Conservation (phyloP, 108 stramenopile genomes). For the Mayamaea pseudoterrestris region DNA sequence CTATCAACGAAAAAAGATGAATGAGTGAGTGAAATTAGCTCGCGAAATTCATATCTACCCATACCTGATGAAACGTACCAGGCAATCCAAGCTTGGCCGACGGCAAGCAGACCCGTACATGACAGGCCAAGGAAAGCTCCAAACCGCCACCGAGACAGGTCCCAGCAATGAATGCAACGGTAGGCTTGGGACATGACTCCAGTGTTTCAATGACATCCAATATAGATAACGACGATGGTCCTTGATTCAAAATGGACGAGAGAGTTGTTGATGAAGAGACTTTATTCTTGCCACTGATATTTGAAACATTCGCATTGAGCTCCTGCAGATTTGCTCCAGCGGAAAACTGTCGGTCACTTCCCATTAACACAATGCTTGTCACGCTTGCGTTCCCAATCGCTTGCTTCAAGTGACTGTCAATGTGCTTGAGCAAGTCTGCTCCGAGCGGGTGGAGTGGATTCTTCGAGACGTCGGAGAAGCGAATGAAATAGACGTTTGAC, state of each 20-base stretch:
- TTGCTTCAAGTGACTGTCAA: conserved; percentile 23
- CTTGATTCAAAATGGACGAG: neutral
- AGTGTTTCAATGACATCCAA: conserved; percentile 49
- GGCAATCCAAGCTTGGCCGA: conserved; percentile 78
- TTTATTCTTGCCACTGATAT: no score
- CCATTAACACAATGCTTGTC: conserved; percentile 75
- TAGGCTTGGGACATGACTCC: no score
- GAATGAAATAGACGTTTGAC: conserved; percentile 1
- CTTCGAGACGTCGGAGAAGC: conserved; percentile 4
- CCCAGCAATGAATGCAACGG: conserved; percentile 91
- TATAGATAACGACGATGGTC: no score
- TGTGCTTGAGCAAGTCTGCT: conserved; percentile 25
- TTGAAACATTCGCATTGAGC: no score
- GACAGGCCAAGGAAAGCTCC: conserved; percentile 89
- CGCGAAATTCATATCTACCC: no score
- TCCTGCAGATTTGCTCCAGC: conserved; percentile 88
- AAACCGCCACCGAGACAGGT: conserved; percentile 89
- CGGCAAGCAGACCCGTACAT: conserved; percentile 58
- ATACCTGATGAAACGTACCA: no score
- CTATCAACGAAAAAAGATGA: no score
- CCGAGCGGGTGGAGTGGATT: conserved; percentile 67
- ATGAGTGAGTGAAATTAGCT: no score
- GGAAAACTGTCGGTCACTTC: conserved; percentile 63
- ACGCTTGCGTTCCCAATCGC: conserved; percentile 27
- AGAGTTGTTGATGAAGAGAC: no score